Evolutionary conservation across 306 rosid genomes (phyloP).

Genomic region (Begonia masoniana): DNA sequence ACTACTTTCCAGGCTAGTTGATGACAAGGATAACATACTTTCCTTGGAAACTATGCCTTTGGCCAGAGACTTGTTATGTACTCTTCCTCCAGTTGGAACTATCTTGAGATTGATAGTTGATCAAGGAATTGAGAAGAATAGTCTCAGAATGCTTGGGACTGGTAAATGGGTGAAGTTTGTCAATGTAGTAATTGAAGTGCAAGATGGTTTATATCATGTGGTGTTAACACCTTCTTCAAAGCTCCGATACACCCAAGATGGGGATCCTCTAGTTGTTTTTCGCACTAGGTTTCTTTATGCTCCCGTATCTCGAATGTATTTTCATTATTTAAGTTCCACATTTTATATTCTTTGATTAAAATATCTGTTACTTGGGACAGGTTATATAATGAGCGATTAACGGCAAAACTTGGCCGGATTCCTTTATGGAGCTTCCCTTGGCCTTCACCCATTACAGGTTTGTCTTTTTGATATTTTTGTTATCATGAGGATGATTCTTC

Average conservation of each 20-base stretch:
- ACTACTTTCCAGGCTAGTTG: constrained; percentile 34
- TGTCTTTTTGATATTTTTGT: background rate
- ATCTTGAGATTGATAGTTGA: constrained; percentile 34
- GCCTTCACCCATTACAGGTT: constrained; percentile 41
- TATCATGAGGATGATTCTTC: background rate
- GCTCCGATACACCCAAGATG: constrained; percentile 26
- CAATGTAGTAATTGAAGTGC: constrained; percentile 30
- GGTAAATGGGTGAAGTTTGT: constrained; percentile 50
- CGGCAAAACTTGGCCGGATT: constrained; percentile 12
- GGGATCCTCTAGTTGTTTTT: constrained; percentile 21
- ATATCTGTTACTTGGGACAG: constrained; percentile 14
- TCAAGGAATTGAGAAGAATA: constrained; percentile 13
- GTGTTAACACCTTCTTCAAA: constrained; percentile 31
- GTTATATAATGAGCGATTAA: constrained; percentile 26
- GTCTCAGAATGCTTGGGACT: constrained; percentile 13
- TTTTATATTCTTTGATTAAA: background rate
- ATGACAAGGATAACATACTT: constrained; percentile 34
- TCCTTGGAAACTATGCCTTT: constrained; percentile 25
- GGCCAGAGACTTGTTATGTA: constrained; percentile 30
- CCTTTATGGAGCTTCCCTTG: constrained; percentile 27
- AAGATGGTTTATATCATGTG: constrained; percentile 45
- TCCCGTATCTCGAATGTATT: background rate
- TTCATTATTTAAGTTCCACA: background rate
- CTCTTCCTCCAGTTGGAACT: constrained; percentile 45
- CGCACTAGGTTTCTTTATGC: constrained; percentile 38